Percentiles rank a stretch among this genome's conserved stretches.
phyloP scores from a whole-genome alignment of 106 monocot genomes.

The Apostasia ramifera region DNA sequence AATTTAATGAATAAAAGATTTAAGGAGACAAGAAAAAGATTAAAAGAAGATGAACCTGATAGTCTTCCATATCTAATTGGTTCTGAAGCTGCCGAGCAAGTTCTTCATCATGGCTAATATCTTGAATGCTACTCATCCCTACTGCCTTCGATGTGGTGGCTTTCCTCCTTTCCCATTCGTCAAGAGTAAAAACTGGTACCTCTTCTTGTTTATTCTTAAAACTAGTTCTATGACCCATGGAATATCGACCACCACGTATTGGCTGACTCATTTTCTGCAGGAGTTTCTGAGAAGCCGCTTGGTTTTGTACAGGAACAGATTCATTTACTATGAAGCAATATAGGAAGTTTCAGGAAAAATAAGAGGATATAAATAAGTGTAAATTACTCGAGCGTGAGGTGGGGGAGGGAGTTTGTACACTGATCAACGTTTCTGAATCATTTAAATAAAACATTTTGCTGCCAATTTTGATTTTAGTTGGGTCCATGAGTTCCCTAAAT shows the following conservation, averaged over 20 bases:
- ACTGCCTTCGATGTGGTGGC: conserved; percentile 13
- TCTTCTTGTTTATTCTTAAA: conserved; percentile 66
- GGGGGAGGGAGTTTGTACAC: no score
- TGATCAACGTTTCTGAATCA: no score
- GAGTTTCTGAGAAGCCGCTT: conserved; percentile 93
- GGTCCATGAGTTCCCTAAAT: no score
- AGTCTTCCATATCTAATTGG: conserved; percentile 84
- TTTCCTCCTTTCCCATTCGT: conserved; percentile 96
- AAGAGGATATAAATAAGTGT: background rate
- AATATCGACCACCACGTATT: conserved; percentile 25
- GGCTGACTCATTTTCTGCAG: conserved; percentile 78
- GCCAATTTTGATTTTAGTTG: no score
- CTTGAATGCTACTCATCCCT: conserved; percentile 12
- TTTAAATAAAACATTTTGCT: no score
- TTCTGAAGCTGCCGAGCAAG: conserved; percentile 74
- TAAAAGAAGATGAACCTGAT: conserved; percentile 30
- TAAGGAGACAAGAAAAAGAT: background rate
- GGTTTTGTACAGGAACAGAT: conserved; percentile 89
- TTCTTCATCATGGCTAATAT: conserved; percentile 77
- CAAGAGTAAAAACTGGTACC: conserved; percentile 69
- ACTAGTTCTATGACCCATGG: conserved; percentile 38
- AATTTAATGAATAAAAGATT: background rate
- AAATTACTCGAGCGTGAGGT: no score
- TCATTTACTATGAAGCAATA: conserved; percentile 46
- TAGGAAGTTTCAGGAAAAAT: background rate